phyloP scores from a whole-genome alignment of 805 yeast species.

The Cyberlindnera meyerae region DNA sequence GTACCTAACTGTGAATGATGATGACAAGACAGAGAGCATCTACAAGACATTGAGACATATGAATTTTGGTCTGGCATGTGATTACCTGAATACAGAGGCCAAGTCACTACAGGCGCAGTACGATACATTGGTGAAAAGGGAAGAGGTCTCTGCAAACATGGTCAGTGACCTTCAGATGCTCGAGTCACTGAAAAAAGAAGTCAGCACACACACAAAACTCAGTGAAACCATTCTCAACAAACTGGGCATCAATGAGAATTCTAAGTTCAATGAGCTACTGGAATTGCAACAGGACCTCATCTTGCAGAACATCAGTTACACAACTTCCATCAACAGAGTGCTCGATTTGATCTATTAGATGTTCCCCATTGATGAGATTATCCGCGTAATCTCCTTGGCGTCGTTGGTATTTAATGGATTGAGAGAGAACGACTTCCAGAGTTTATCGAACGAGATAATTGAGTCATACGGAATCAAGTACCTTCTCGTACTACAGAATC shows the following conservation, averaged over 20 bases:
- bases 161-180: constrained; percentile 66
- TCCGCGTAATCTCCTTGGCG: constrained; percentile 53
- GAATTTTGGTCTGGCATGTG: constrained; percentile 80
- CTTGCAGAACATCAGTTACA: constrained; percentile 43
- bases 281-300: constrained; percentile 70
- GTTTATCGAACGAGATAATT: constrained; percentile 48
- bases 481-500: constrained; percentile 40
- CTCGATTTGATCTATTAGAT: constrained; percentile 45
- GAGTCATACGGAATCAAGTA: constrained; percentile 62
- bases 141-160: constrained; percentile 45
- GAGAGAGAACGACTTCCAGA: constrained; percentile 54
- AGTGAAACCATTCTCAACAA: constrained; percentile 58
- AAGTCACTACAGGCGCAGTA: constrained; percentile 63
- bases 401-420: constrained; percentile 67
- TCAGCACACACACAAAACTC: constrained; percentile 69
- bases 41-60: constrained; percentile 39
- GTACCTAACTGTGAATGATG: constrained; percentile 9
- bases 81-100: constrained; percentile 64
- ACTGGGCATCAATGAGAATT: constrained; percentile 12
- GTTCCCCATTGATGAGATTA: constrained; percentile 31
- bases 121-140: constrained; percentile 33
- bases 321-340: constrained; percentile 31
- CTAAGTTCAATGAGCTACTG: constrained; percentile 40
- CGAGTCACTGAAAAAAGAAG: constrained; percentile 60
- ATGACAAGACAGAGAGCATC: constrained; percentile 9